These are phyloP conservation scores for Eimeria acervulina DNA, from an alignment of 169 alveolate genomes.

Conservation along the genomic window DNA sequence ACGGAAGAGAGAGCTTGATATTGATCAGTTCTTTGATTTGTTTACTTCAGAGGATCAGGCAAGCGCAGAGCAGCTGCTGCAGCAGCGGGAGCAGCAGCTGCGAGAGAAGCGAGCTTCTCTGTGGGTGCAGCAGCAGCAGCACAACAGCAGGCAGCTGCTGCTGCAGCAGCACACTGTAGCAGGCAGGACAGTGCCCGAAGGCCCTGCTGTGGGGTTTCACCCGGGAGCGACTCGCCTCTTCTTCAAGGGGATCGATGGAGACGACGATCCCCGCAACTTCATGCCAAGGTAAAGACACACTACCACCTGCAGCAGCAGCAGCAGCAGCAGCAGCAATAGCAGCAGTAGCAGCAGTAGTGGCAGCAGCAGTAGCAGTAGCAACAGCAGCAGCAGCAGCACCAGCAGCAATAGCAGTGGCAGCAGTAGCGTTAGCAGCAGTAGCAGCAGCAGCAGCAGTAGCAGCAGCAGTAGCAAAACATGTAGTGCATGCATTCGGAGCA, in stretches of 20 bases:
- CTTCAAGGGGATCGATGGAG: conserved; percentile 22
- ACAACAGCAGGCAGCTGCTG: not conserved
- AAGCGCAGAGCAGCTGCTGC: conserved; percentile 22
- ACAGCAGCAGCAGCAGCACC: not conserved
- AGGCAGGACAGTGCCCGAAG: conserved; percentile 21
- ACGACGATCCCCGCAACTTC: conserved; percentile 23
- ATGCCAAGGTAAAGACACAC: conserved; percentile 14
- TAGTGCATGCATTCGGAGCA: not conserved
- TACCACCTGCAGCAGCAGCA: not conserved
- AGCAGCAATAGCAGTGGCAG: too few relatives aligned
- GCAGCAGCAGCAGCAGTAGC: not conserved
- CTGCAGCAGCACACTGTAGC: conserved; percentile 61
- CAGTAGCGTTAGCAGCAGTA: too few relatives aligned
- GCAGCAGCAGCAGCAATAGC: not conserved
- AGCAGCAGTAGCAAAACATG: too few relatives aligned
- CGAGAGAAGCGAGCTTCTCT: not conserved
- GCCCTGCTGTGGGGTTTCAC: conserved; percentile 43
- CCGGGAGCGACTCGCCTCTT: conserved; percentile 45
- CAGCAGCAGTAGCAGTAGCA: not conserved
- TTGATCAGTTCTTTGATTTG: not conserved
- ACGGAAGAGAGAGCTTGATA: not conserved
- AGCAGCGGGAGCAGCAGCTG: conserved; percentile 52
- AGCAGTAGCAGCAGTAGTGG: not conserved
- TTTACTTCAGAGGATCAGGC: conserved; percentile 17
- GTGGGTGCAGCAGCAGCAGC: conserved; percentile 69